These are phyloP conservation scores for Nicotiana undulata DNA, from an alignment of 257 asterid genomes.

Conservation along the genomic window DNA sequence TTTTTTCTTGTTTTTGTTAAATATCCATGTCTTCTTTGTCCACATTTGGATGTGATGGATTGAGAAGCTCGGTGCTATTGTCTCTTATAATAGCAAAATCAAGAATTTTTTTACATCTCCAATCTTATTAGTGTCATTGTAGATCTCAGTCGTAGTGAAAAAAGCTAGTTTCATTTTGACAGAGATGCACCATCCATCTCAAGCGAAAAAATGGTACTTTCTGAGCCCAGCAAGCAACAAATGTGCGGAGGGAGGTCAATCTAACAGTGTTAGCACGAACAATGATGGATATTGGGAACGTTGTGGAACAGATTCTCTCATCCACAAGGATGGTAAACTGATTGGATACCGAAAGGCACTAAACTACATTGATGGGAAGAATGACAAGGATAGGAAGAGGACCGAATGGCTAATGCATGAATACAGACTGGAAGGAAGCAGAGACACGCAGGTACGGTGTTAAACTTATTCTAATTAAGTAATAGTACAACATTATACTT, in stretches of 20 bases:
- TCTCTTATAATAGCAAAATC: neutral
- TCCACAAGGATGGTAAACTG: constrained; percentile 1
- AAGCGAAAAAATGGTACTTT: neutral
- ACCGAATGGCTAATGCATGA: neutral
- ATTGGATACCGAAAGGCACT: neutral
- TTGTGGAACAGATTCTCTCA: neutral
- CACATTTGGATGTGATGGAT: neutral
- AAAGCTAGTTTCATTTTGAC: neutral
- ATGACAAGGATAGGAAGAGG: neutral
- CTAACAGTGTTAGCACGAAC: neutral
- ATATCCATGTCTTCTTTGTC: neutral
- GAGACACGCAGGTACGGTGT: neutral
- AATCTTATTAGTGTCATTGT: neutral
- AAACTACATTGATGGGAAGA: neutral
- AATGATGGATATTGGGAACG: neutral
- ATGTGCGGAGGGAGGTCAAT: neutral
- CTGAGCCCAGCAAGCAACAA: neutral
- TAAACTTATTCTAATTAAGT: neutral
- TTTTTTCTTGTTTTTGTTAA: neutral
- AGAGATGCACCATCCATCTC: neutral
- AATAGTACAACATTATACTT: neutral
- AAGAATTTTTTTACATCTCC: neutral
- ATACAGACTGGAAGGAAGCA: neutral
- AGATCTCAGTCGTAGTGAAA: neutral
- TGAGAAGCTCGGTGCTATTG: neutral